Conservation (phyloP, 495 filamentous ascomycete genomes). For the Penicillium salamii region DNA sequence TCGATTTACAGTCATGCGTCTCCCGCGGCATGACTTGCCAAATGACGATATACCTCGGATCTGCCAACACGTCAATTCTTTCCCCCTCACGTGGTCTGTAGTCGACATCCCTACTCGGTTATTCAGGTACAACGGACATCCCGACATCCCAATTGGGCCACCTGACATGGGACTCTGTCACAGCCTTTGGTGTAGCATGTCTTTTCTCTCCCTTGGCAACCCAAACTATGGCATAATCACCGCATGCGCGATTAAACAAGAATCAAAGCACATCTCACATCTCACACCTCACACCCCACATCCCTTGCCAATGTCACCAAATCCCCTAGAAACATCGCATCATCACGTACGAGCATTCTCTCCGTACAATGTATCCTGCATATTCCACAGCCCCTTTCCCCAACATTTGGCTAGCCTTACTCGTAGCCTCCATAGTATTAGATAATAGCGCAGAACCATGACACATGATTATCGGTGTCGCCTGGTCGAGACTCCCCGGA, state of each 20-base stretch:
- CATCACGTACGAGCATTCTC: neutral
- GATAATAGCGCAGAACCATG: slow-evolving; percentile 22
- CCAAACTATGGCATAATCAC: neutral
- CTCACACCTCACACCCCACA: neutral
- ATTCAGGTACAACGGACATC: slow-evolving; percentile 1
- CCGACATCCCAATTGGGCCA: slow-evolving; percentile 6
- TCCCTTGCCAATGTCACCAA: neutral
- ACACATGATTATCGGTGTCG: slow-evolving; percentile 23
- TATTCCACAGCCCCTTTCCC: neutral
- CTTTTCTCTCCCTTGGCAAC: neutral
- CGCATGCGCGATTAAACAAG: slow-evolving; percentile 1
- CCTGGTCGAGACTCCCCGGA: slow-evolving; percentile 19
- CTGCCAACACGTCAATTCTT: neutral
- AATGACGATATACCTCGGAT: neutral
- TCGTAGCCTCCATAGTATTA: slow-evolving; percentile 11
- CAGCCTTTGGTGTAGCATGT: too few relatives aligned
- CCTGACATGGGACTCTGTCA: slow-evolving; percentile 3
- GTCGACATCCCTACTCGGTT: too few relatives aligned
- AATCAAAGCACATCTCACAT: neutral
- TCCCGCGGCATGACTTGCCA: neutral
- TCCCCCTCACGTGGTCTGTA: neutral
- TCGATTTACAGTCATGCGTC: neutral
- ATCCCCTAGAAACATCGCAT: neutral
- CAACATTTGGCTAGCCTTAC: neutral
- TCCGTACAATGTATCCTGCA: slow-evolving; percentile 1